phyloP scores from a whole-genome alignment of 257 asterid species.

The Dorcoceras hygrometricum region DNA sequence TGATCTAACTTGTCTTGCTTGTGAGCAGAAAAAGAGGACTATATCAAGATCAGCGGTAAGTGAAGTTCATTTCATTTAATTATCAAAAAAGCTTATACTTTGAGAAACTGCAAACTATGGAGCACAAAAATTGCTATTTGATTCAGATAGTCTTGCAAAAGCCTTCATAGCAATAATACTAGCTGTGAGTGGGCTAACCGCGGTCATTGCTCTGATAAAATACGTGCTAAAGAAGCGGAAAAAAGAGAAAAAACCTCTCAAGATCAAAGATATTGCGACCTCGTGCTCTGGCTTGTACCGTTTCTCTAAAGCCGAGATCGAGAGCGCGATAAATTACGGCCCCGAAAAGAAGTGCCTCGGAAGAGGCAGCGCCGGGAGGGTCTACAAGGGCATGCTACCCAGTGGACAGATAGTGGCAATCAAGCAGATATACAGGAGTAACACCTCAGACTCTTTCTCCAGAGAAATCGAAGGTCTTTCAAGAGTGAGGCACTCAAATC shows the following conservation, averaged over 20 bases:
- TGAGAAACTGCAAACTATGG: slow-evolving; percentile 5
- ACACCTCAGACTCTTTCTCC: slow-evolving; percentile 60
- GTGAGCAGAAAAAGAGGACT: slow-evolving; percentile 43
- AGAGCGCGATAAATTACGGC: slow-evolving; percentile 49
- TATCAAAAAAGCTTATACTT: neutral
- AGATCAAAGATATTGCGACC: slow-evolving; percentile 30
- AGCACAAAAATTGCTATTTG: neutral
- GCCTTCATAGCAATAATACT: slow-evolving; percentile 46
- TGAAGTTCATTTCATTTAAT: slow-evolving; percentile 4
- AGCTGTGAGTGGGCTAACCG: slow-evolving; percentile 38
- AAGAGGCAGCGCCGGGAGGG: slow-evolving; percentile 83
- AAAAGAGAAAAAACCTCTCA: slow-evolving; percentile 31
- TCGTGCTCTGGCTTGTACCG: slow-evolving; percentile 58
- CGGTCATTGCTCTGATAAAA: slow-evolving; percentile 44
- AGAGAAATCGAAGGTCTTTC: slow-evolving; percentile 70
- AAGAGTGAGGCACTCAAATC: slow-evolving; percentile 70
- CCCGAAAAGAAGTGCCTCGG: slow-evolving; percentile 54
- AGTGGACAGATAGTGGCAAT: slow-evolving; percentile 81
- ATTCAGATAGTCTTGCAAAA: slow-evolving; percentile 49
- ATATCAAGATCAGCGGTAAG: slow-evolving; percentile 59
- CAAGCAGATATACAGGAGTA: slow-evolving; percentile 64
- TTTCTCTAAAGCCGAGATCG: slow-evolving; percentile 69
- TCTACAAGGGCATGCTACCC: slow-evolving; percentile 71
- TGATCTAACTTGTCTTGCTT: slow-evolving; percentile 13
- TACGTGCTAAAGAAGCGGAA: slow-evolving; percentile 41